These are phyloP conservation scores for Neopestalotiopsis sp. DNA, from an alignment of 2,329 filamentous ascomycete genomes.

Conservation along the genomic window DNA sequence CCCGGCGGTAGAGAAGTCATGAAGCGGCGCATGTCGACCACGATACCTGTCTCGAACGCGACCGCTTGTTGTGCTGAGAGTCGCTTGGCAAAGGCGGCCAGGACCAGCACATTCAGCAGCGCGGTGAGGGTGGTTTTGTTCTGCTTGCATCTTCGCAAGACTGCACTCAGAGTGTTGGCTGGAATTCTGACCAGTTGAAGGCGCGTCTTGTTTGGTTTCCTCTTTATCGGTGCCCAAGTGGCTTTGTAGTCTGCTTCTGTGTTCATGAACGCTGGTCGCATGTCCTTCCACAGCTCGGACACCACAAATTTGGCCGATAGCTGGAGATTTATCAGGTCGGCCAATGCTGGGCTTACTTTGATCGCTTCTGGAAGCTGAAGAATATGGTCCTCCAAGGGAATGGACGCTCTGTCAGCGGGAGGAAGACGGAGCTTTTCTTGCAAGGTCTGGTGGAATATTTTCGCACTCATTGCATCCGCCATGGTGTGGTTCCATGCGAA, in stretches of 20 bases:
- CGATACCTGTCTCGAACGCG: conserved; percentile 20
- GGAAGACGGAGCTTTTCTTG: conserved; percentile 27
- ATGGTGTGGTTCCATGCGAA: conserved; percentile 34
- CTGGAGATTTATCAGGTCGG: conserved; percentile 27
- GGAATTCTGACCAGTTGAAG: conserved; percentile 26
- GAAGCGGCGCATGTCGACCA: conserved; percentile 29
- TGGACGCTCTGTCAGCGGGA: background rate
- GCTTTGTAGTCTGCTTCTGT: conserved; percentile 15
- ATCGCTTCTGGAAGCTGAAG: conserved; percentile 19
- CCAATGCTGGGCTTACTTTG: conserved; percentile 29
- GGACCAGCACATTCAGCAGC: conserved; percentile 30
- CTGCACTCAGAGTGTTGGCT: conserved; percentile 20
- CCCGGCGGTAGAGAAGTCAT: conserved; percentile 16
- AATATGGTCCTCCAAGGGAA: conserved; percentile 6
- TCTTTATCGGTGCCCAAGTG: conserved; percentile 32
- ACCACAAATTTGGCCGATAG: conserved; percentile 25
- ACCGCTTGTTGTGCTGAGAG: conserved; percentile 14
- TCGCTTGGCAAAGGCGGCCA: conserved; percentile 28
- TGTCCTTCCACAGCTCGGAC: conserved; percentile 25
- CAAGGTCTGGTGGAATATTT: conserved; percentile 36
- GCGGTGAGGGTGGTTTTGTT: conserved; percentile 35
- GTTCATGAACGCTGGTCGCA: conserved; percentile 22
- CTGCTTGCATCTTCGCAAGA: conserved; percentile 30
- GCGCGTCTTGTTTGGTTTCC: conserved; percentile 23
- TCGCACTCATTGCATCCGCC: conserved; percentile 35